phyloP scores from a whole-genome alignment of 139 green algal species.

The Chlorella sp. region DNA sequence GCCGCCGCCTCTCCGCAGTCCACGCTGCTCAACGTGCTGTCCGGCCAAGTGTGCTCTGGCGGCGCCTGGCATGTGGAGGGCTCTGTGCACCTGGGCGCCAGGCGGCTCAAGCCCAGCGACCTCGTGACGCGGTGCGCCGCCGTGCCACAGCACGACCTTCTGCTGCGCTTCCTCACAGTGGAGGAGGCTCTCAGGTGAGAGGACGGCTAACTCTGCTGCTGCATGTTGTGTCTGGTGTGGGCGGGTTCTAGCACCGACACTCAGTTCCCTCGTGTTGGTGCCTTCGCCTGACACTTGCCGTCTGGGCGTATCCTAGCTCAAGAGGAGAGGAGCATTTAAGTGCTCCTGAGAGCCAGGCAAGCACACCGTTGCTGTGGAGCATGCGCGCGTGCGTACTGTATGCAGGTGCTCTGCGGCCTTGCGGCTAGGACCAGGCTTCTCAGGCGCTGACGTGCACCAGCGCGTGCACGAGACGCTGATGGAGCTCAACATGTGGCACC shows the following conservation, averaged over 20 bases:
- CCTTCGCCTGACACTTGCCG: too few relatives aligned
- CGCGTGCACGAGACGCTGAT: background rate
- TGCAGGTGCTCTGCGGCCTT: slow-evolving; percentile 23
- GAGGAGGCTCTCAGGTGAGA: slow-evolving; percentile 46
- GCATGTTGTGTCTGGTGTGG: too few relatives aligned
- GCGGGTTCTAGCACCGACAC: too few relatives aligned
- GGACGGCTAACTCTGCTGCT: too few relatives aligned
- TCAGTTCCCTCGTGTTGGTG: too few relatives aligned
- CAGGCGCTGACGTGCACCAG: background rate
- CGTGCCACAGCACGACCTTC: slow-evolving; percentile 66
- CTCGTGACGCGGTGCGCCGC: slow-evolving; percentile 41
- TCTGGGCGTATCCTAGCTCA: too few relatives aligned
- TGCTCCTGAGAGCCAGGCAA: too few relatives aligned
- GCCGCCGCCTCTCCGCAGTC: too few relatives aligned
- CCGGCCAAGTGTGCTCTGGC: slow-evolving; percentile 19
- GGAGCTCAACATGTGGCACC: slow-evolving; percentile 23
- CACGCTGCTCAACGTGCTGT: too few relatives aligned
- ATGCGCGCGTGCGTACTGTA: background rate
- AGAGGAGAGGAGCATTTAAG: too few relatives aligned
- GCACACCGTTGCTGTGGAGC: too few relatives aligned
- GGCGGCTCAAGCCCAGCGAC: background rate
- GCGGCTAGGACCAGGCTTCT: slow-evolving; percentile 4
- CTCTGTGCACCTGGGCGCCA: slow-evolving; percentile 12
- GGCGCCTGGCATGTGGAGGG: slow-evolving; percentile 18
- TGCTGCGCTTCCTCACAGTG: slow-evolving; percentile 66